Evolutionary conservation across 108 stramenopile genomes (phyloP), one percentile per base, ranked within the genome.

Genomic region (Nitzschia sp.): DNA sequence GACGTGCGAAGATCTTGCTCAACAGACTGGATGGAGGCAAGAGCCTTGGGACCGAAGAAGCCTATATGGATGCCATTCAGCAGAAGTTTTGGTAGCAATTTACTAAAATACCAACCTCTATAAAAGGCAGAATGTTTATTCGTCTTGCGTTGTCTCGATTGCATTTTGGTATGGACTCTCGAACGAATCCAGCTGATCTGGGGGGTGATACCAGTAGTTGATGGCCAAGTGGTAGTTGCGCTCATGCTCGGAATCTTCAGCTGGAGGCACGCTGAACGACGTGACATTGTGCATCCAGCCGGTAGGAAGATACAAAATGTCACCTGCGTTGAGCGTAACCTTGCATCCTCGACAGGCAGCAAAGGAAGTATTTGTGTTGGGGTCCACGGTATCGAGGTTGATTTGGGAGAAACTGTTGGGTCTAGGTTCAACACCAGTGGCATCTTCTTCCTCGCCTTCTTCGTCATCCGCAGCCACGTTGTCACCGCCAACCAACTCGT

Each of bases 121-220:
- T n/a, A n/a, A n/a, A n/a, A n/a, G n/a, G n/a, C n/a, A n/a, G n/a
- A n/a, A n/a, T n/a, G n/a, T 6, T 17, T 6, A 48, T 17, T 15
- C 14, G 3, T 6, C 17, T 48, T 48, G n/a, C 29, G 55, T 42
- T 15, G 14, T 11, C 7, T 2, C 14, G 67, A 69, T 20, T 22
- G 70, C 70, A 43, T 53, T n/a, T 19, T 59, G 44, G 75, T 95
- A 95, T 7, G 92, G 92, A 42, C 54, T 43, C 9, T 70, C 77
- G 64, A 83, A 92, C 15, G 42, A 51, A 51, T 59, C 62, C n/a
- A 65, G 40, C 17, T 26, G 55, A 72, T 89, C 92, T 7, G 96
- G 97, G 39, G 97, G 97, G 81, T 98, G 97, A 63, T 88, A 92
- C 97, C 97, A 98, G 70, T 95, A 98, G 73, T 98, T 98, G 53